phyloP scores from a whole-genome alignment of 208 protist species.

The Leishmania aethiopica region DNA sequence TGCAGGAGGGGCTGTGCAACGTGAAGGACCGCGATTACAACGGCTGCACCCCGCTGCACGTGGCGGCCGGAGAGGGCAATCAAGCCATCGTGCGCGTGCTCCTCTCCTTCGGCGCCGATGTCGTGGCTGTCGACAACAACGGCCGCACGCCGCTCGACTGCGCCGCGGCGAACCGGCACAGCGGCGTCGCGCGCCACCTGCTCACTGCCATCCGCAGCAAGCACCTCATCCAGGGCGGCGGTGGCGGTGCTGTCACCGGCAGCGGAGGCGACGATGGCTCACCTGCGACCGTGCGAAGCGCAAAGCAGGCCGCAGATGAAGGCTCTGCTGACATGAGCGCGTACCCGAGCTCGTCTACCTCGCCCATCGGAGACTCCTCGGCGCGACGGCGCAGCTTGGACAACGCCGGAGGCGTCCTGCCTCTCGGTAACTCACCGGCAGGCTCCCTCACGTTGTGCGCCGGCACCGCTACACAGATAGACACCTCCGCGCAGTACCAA shows the following conservation, averaged over 20 bases:
- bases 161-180: slow-evolving; percentile 83
- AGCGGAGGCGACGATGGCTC: slow-evolving; percentile 2
- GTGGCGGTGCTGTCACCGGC: not conserved
- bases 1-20: slow-evolving; percentile 62
- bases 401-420: not conserved
- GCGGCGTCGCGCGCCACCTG: slow-evolving; percentile 67
- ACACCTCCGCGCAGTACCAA: not conserved
- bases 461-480: not conserved
- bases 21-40: slow-evolving; percentile 90
- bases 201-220: slow-evolving; percentile 53
- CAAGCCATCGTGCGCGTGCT: slow-evolving; percentile 76
- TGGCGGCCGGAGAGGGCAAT: slow-evolving; percentile 84
- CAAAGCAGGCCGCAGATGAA: not conserved
- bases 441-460: not conserved
- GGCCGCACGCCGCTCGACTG: slow-evolving; percentile 87
- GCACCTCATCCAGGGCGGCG: slow-evolving; percentile 13
- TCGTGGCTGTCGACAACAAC: slow-evolving; percentile 62
- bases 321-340: not conserved
- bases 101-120: slow-evolving; percentile 82
- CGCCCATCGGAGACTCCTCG: not conserved
- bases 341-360: not conserved
- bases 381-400: not conserved
- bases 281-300: not conserved
- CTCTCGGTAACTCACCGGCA: not conserved
- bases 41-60: slow-evolving; percentile 84